phyloP scores from a whole-genome alignment of 2,329 filamentous ascomycete species.

The Exserohilum rostratum region DNA sequence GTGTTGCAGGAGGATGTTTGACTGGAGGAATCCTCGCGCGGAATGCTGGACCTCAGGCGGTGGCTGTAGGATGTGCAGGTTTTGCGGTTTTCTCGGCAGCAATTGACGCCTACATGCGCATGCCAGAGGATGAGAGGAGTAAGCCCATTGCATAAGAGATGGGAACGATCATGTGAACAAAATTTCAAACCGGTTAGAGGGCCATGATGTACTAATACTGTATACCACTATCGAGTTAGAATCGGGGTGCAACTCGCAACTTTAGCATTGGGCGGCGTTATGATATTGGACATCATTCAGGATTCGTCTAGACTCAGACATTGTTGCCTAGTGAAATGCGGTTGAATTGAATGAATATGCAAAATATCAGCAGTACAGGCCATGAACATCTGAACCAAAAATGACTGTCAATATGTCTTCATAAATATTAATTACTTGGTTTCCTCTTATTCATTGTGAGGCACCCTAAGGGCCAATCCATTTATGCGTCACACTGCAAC shows the following conservation, averaged over 20 bases:
- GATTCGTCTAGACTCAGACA: background rate
- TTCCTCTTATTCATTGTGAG: too few species aligned
- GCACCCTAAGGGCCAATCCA: too few species aligned
- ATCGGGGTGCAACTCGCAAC: conserved; percentile 11
- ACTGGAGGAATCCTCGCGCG: conserved; percentile 88
- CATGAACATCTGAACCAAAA: too few species aligned
- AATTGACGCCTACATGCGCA: conserved; percentile 85
- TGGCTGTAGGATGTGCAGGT: conserved; percentile 83
- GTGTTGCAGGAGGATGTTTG: conserved; percentile 83
- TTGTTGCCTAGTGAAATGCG: background rate
- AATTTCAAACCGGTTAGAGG: background rate
- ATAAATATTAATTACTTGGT: too few species aligned
- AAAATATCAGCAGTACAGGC: too few species aligned
- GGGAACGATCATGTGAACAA: background rate
- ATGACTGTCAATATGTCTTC: too few species aligned
- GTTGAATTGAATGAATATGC: too few species aligned
- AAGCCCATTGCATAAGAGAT: conserved; percentile 45
- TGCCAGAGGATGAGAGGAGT: conserved; percentile 51
- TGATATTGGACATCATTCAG: background rate
- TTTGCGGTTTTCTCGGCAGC: conserved; percentile 93
- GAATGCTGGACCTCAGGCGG: conserved; percentile 87
- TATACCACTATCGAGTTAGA: conserved; percentile 16
- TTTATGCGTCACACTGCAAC: too few species aligned
- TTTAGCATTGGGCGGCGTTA: conserved; percentile 34
- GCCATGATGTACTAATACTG: conserved; percentile 20